Evolutionary conservation across 768 basidiomycete genomes (phyloP).

Genomic region (Neoboletus subvelutipes): DNA sequence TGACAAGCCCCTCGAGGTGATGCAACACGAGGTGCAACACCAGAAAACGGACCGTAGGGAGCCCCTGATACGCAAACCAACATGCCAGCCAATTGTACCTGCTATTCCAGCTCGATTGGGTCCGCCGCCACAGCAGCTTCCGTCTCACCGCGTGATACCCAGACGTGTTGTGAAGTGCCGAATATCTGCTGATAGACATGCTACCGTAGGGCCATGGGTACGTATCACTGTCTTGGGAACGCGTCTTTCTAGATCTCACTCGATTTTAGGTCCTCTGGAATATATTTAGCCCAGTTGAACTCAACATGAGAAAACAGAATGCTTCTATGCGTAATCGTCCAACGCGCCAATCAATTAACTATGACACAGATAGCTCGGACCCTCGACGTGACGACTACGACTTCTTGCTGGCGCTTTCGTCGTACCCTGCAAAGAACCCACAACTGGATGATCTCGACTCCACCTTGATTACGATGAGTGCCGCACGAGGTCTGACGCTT

Average conservation of each 20-base stretch:
- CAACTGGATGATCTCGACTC: slow-evolving; percentile 50
- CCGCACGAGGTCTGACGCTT: slow-evolving; percentile 49
- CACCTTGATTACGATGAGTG: slow-evolving; percentile 44
- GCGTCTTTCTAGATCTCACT: slow-evolving; percentile 1
- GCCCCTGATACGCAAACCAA: slow-evolving; percentile 27
- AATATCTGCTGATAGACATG: slow-evolving; percentile 54
- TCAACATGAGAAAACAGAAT: slow-evolving; percentile 42
- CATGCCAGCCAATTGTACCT: slow-evolving; percentile 35
- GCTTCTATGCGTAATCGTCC: slow-evolving; percentile 39
- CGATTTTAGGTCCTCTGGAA: slow-evolving; percentile 44
- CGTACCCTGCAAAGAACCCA: slow-evolving; percentile 40
- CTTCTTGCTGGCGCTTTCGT: slow-evolving; percentile 44
- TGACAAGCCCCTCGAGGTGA: slow-evolving; percentile 44
- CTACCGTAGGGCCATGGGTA: slow-evolving; percentile 54
- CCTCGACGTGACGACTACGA: slow-evolving; percentile 48
- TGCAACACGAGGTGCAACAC: slow-evolving; percentile 48
- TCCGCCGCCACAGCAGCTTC: slow-evolving; percentile 43
- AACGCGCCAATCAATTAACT: slow-evolving; percentile 14
- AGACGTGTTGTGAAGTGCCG: slow-evolving; percentile 41
- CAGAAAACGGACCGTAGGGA: slow-evolving; percentile 21
- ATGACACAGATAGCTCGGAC: slow-evolving; percentile 13
- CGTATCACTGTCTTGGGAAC: slow-evolving; percentile 14
- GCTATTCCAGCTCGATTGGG: slow-evolving; percentile 33
- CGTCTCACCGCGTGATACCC: slow-evolving; percentile 51
- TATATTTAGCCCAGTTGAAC: slow-evolving; percentile 39